phyloP scores from a whole-genome alignment of 768 basidiomycete genomes.

The Amanita jacksonii region DNA sequence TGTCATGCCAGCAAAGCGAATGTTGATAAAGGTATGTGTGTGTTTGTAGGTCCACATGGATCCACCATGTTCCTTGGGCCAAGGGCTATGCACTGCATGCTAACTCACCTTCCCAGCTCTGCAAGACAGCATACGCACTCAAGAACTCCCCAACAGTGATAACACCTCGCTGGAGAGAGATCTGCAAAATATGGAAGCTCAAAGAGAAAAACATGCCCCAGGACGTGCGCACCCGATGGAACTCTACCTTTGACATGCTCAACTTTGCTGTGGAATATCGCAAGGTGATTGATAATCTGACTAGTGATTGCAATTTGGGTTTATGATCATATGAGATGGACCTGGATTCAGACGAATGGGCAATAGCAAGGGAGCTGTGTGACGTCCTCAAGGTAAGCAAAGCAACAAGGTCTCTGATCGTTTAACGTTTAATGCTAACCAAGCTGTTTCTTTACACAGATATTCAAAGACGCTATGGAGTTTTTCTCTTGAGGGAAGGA shows the following conservation, averaged over 20 bases:
- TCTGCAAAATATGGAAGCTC: neutral
- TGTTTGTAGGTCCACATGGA: no score
- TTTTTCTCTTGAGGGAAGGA: slow-evolving; percentile 11
- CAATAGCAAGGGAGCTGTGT: neutral
- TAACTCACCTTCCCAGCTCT: no score
- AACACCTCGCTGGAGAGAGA: slow-evolving; percentile 12
- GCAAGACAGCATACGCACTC: slow-evolving; percentile 15
- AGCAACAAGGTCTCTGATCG: neutral
- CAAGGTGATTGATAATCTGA: neutral
- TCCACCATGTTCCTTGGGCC: no score
- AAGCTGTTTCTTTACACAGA: no score
- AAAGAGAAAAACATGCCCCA: neutral
- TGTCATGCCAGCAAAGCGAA: no score
- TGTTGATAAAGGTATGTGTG: no score
- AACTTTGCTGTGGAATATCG: neutral
- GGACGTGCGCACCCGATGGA: neutral
- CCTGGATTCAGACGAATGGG: slow-evolving; percentile 1
- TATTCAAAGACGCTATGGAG: slow-evolving; percentile 11
- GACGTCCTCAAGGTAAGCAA: neutral
- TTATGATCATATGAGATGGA: neutral
- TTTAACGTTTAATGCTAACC: no score
- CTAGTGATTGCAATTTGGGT: neutral
- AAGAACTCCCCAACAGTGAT: slow-evolving; percentile 18
- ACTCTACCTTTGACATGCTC: neutral
- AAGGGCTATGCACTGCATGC: no score